Percentiles rank a stretch among this genome's conserved stretches.
These are phyloP conservation scores for Fomitopsis serialis DNA, from an alignment of 768 basidiomycete genomes.

Conservation along the genomic window DNA sequence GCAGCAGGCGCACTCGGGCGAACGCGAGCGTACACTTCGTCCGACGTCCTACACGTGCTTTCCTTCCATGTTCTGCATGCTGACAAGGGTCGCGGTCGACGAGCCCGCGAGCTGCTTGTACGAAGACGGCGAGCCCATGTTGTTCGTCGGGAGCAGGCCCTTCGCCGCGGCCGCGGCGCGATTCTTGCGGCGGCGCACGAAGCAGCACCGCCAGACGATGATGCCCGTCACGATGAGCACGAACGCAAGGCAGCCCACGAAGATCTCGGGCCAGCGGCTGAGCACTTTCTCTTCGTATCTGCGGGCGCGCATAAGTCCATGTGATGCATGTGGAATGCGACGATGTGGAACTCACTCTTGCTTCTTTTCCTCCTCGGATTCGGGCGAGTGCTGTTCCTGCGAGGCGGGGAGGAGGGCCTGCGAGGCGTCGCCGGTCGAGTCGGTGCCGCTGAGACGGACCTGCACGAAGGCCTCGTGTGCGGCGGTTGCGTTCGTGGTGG, in stretches of 20 bases:
- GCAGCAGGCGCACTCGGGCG: no score
- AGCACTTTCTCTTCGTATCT: constrained; percentile 26
- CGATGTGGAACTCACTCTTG: constrained; percentile 12
- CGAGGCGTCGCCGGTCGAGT: constrained; percentile 47
- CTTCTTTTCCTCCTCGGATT: constrained; percentile 22
- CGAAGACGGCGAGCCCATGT: constrained; percentile 3
- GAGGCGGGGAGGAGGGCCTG: constrained; percentile 56
- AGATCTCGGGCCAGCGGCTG: constrained; percentile 26
- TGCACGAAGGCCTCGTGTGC: constrained; percentile 66
- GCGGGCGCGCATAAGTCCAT: neutral
- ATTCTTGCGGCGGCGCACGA: constrained; percentile 14
- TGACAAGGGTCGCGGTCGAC: constrained; percentile 1
- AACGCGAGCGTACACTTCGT: no score
- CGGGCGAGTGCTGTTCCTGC: constrained; percentile 56
- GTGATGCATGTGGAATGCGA: neutral
- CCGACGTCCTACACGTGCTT: neutral
- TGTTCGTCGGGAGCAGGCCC: constrained; percentile 9
- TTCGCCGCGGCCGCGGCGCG: constrained; percentile 2
- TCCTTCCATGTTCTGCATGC: constrained; percentile 1
- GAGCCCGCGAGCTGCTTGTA: constrained; percentile 12
- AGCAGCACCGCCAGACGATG: constrained; percentile 27
- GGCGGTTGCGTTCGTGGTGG: constrained; percentile 44
- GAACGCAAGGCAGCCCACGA: constrained; percentile 26
- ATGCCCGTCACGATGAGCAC: constrained; percentile 20
- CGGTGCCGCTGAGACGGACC: constrained; percentile 52